Evolutionary conservation across 768 basidiomycete species (phyloP), one percentile per base, ranked within the genome.

Genomic region (Lyophyllum decastes): DNA sequence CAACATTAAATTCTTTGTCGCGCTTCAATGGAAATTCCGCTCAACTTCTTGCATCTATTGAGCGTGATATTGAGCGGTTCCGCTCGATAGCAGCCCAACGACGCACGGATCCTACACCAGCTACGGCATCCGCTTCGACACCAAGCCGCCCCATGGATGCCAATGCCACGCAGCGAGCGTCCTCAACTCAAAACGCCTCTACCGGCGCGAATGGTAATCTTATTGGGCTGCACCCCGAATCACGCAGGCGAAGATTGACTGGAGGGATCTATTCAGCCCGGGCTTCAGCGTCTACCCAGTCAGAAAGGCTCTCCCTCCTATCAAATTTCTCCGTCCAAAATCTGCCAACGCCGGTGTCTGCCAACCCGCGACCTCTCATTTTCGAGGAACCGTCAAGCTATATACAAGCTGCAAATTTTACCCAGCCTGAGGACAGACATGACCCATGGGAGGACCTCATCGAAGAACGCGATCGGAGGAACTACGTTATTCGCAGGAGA

Each of bases 251-350:
- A 62, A 63, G 71, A 38, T 30, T 52, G 21, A 33, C 19, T 19
- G 17, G 40, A n/a, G 40, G 40, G 12, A 45, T 44, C 24, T 27
- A 40, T 44, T 69, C 60, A 45, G 58, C 60, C 52, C 69, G 69
- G 41, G 62, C 66, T 40, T 62, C 70, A 24, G 58, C 58, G 24
- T 66, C 70, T 11, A 61, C 66, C 16, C 65, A 63, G 51, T 66
- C 72, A 16, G 68, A 71, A 61, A 65, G 76, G 50, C 65, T 79
- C 4, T 78, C 78, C 17, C 58, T 76, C 46, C 64, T 80, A 33
- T 79, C 78, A 17, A 77, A 74, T 62, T 67, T 79, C 43, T 74
- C 75, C 10, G 69, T 78, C 5, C 73, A 75, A 45, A 78, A 77
- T 55, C 57, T 78, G 21, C 52, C 74, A 14, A 76, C 73, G 11